Base-by-base conservation (phyloP, 768 basidiomycete species). In the Boletus sp. region DNA sequence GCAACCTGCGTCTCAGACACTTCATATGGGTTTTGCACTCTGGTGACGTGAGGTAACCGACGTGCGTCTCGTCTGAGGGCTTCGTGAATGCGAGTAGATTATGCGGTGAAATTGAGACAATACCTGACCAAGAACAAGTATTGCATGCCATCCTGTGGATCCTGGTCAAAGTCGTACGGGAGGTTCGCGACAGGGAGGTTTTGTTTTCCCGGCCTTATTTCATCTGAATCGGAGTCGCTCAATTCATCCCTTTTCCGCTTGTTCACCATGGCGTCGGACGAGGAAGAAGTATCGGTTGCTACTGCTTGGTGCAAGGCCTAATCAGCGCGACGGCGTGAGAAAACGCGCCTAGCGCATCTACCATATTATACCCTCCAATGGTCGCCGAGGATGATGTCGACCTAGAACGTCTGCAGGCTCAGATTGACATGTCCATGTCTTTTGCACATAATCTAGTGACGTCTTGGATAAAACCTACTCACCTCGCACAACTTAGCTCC, bases 91-190 rank as follows among this genome's bases (percentile, higher is more conserved):
- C 50, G 29, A 7, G 50, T 46, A 28, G 17, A 56, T 56, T 50
- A 17, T 2, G 18, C 3, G 44, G 42, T 33, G 24, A 47, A 47
- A 15, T 40, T 29, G 17, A 45, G 48, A 49, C 62, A 76, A 50
- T 67, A 90, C 91, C 91, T 81, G 42, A 92, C 91, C 50, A 83
- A 83, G 71, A 92, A 92, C 42, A 93, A 77, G 69, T 93, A 92
- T 64, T 92, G 80, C 79, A 88, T 62, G 3, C 91, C 91, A 71
- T 92, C 86, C 64, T 72, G 69, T 0, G 91, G 90, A 48, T 79
- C 80, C 28, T 76, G 82, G 60, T 83, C 73, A 67, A 87, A 93
- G 65, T 87, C 78, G 18, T 74, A 67, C n/a, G 90, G 88, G 49
- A 93, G 79, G 64, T 85, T 80, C 18, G 91, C 90, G n/a, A 93